Evolutionary conservation across 2,329 filamentous ascomycete species (phyloP), one percentile per base, ranked within the genome.

Genomic region (Elsinoe fawcettii): DNA sequence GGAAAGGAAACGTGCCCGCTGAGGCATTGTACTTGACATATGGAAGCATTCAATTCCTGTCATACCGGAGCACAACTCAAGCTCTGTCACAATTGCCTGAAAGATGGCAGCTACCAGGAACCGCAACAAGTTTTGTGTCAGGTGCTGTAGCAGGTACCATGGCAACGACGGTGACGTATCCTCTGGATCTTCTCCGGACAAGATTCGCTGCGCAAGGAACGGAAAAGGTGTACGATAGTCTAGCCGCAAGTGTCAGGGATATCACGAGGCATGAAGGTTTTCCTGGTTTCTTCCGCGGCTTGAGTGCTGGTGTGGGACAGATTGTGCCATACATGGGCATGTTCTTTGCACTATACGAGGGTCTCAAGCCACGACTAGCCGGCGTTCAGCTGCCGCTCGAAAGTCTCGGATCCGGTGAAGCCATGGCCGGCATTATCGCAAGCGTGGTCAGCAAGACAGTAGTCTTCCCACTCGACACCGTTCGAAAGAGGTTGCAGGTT

Each of bases 1-100:
- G 93, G 93, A 97, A 97, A 77, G 93, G 93, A 69, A 99, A 99
- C 70, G 84, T 99, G 59, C 91, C 93, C 37, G 93, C 93, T 54
- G 93, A 97, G 78, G 75, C 93, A 61, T 84, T 99, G 75, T 99
- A 99, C 75, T 80, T 99, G 63, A 86, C 84, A 71, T 99, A 97
- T 74, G 86, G 89, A 61, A 87, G 87, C 61, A 77, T 88, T 32
- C 93, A 99, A 73, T 99, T 99, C 77, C 86, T 88, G 27, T 79
- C 88, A 25, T 99, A 99, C 75, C 86, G 90, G 58, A 83, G 83
- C 54, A 80, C 83, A 22, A 88, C 87, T 1, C 74, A 88, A 62
- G 74, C 84, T 22, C 79, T 96, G 8, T 80, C 83, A 63, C 69
- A 75, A 53, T 70, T 81, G 9, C 70, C 75, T 11, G 61, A 69